Conservation (phyloP, 2,329 filamentous ascomycete genomes). For the Clonostachys chloroleuca region DNA sequence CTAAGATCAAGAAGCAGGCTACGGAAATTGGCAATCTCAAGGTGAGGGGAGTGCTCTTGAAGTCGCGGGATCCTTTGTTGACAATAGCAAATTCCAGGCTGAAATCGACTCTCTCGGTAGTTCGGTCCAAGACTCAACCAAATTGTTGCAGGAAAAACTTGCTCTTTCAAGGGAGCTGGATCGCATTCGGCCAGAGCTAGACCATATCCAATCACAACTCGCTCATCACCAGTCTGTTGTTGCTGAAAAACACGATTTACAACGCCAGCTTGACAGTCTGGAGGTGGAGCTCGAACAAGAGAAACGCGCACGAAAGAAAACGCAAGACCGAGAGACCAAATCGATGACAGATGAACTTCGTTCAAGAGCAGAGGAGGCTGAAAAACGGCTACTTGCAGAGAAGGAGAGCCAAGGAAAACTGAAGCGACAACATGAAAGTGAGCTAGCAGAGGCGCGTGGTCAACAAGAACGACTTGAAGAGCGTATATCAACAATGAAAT, state of each 20-base stretch:
- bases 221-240: constrained; percentile 62
- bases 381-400: constrained; percentile 29
- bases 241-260: constrained; percentile 74
- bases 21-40: constrained; percentile 42
- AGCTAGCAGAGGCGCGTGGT: constrained; percentile 54
- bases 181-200: constrained; percentile 48
- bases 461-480: constrained; percentile 64
- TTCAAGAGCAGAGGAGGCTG: constrained; percentile 24
- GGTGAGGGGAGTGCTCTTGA: constrained; percentile 20
- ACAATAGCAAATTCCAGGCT: constrained; percentile 37
- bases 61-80: too few species aligned
- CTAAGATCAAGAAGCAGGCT: constrained; percentile 40
- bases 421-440: constrained; percentile 43
- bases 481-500: constrained; percentile 64
- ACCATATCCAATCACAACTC: constrained; percentile 51
- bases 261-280: constrained; percentile 71
- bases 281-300: constrained; percentile 83
- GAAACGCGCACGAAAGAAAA: constrained; percentile 34
- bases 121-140: constrained; percentile 65
- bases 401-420: constrained; percentile 40
- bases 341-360: constrained; percentile 39
- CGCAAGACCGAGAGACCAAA: constrained; percentile 7
- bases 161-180: constrained; percentile 46
- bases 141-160: constrained; percentile 58
- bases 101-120: constrained; percentile 67